Percentiles rank a stretch among this genome's conserved stretches.
These are phyloP conservation scores for Tripterygium wilfordii DNA, from an alignment of 177 flowering plant genomes.

Conservation along the genomic window DNA sequence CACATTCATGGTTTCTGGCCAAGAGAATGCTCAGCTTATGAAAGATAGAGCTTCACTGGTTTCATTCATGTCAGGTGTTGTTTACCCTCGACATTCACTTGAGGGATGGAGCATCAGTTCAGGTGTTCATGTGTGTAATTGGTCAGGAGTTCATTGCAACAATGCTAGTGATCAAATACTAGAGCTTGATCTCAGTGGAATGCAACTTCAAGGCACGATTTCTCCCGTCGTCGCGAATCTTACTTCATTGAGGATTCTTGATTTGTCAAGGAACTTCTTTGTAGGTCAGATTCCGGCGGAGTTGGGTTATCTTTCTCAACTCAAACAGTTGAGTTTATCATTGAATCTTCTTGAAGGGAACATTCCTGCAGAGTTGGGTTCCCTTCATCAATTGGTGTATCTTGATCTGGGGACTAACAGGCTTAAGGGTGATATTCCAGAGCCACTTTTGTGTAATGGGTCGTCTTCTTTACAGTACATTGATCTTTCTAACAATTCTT, in stretches of 20 bases:
- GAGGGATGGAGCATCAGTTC: constrained; percentile 46
- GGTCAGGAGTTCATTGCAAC: constrained; percentile 62
- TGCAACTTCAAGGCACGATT: constrained; percentile 53
- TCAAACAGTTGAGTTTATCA: constrained; percentile 58
- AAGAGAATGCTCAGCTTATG: constrained; percentile 12
- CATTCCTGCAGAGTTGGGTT: constrained; percentile 56
- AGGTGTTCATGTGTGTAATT: constrained; percentile 49
- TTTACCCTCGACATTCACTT: constrained; percentile 39
- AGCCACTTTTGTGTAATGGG: constrained; percentile 53
- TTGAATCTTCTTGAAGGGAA: constrained; percentile 55
- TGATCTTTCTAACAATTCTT: constrained; percentile 82
- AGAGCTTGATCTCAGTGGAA: constrained; percentile 50
- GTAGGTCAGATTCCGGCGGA: constrained; percentile 58
- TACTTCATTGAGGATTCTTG: constrained; percentile 49
- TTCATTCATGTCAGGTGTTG: constrained; percentile 45
- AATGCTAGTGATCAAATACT: constrained; percentile 21
- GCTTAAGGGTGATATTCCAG: constrained; percentile 53
- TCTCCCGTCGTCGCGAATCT: constrained; percentile 53
- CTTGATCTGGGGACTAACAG: constrained; percentile 63
- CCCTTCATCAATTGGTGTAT: constrained; percentile 40
- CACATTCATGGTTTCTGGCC: constrained; percentile 3
- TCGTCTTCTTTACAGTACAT: constrained; percentile 50
- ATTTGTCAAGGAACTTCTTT: constrained; percentile 63
- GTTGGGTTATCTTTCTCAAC: constrained; percentile 38
- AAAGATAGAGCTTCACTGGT: constrained; percentile 50